Percentiles rank a stretch among this genome's conserved stretches.
phyloP scores from a whole-genome alignment of 176 grass and related monocot genomes.

The Oryza glaberrima region DNA sequence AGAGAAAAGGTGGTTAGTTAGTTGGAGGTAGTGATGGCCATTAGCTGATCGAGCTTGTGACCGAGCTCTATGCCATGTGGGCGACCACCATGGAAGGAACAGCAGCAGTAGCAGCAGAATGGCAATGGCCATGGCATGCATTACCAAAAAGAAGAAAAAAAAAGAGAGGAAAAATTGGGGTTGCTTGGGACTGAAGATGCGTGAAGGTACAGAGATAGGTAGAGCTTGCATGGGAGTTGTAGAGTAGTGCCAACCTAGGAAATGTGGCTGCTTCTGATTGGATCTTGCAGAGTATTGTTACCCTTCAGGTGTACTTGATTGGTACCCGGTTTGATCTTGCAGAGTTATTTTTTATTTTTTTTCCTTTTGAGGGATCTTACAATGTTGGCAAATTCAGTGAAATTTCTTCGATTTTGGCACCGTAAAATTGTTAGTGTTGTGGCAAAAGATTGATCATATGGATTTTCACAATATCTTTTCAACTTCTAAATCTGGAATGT shows the following conservation, averaged over 20 bases:
- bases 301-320: constrained; percentile 11
- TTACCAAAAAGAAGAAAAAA: constrained; percentile 20
- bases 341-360: background rate
- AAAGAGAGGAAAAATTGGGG: too few species aligned
- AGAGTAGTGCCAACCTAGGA: constrained; percentile 44
- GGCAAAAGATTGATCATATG: background rate
- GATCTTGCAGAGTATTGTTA: constrained; percentile 12
- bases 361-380: background rate
- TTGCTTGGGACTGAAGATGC: constrained; percentile 58
- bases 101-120: too few species aligned
- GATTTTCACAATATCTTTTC: background rate
- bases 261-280: constrained; percentile 16
- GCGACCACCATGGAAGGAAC: constrained; percentile 33
- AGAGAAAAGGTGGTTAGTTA: constrained; percentile 42
- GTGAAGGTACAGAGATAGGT: constrained; percentile 44
- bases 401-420: background rate
- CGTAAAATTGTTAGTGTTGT: background rate
- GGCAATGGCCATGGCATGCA: background rate
- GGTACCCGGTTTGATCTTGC: background rate
- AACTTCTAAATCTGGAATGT: too few species aligned
- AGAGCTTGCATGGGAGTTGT: background rate
- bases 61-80: constrained; percentile 33
- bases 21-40: constrained; percentile 60
- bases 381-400: background rate
- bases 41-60: background rate